These are phyloP conservation scores for Didymella glomerata DNA, from an alignment of 2,329 filamentous ascomycete genomes.

Conservation along the genomic window DNA sequence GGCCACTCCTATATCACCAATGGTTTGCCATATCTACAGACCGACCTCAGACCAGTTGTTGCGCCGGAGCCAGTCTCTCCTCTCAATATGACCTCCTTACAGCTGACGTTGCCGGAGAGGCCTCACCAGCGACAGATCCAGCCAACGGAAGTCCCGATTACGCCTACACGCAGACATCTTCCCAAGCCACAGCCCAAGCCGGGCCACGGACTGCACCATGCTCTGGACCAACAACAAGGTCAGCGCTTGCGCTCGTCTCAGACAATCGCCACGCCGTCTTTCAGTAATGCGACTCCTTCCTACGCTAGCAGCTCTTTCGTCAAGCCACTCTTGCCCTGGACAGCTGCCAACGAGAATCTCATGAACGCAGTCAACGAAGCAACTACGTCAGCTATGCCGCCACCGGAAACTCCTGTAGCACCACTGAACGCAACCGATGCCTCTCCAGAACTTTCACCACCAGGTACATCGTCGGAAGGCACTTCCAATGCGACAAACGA, in stretches of 20 bases:
- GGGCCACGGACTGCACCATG: constrained; percentile 36
- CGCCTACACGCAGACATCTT: constrained; percentile 39
- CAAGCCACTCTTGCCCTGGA: constrained; percentile 39
- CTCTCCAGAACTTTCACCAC: constrained; percentile 23
- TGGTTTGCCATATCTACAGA: constrained; percentile 31
- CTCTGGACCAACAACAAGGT: constrained; percentile 45
- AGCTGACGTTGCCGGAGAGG: constrained; percentile 38
- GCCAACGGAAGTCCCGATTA: constrained; percentile 22
- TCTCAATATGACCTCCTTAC: constrained; percentile 44
- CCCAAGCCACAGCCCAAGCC: constrained; percentile 45
- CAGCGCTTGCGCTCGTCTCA: constrained; percentile 41
- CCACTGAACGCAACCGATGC: constrained; percentile 21
- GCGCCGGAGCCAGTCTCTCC: constrained; percentile 38
- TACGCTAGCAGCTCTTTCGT: constrained; percentile 19
- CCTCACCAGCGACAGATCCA: constrained; percentile 28
- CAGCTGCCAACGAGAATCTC: constrained; percentile 14
- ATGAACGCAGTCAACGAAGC: constrained; percentile 22
- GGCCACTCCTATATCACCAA: constrained; percentile 27
- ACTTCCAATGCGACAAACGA: constrained; percentile 18
- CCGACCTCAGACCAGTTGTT: constrained; percentile 19
- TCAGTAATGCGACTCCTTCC: constrained; percentile 5
- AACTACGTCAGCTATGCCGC: constrained; percentile 19
- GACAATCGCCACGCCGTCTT: constrained; percentile 23
- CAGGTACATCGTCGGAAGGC: constrained; percentile 18
- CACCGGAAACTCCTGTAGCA: constrained; percentile 17